Evolutionary conservation across 2,329 filamentous ascomycete genomes (phyloP).

Genomic region (Sporothrix brunneoviolacea): DNA sequence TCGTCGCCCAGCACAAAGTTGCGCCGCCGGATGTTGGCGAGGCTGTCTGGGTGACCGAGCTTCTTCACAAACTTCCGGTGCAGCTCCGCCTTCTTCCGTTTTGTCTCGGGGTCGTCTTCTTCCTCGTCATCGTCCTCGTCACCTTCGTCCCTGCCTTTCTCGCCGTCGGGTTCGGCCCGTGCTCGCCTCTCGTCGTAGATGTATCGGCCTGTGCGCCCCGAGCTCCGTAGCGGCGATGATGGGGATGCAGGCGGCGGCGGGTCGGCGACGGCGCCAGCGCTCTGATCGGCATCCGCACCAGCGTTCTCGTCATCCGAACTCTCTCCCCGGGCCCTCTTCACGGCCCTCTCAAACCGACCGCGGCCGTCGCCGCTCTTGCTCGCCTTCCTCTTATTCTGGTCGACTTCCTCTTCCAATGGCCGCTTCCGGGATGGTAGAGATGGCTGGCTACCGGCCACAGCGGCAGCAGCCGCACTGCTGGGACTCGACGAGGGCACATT

Average conservation of each 20-base stretch:
- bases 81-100: conserved; percentile 53
- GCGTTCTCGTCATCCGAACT: neutral
- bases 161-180: neutral
- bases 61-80: conserved; percentile 86
- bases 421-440: conserved; percentile 39
- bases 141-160: neutral
- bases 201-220: conserved; percentile 10
- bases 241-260: neutral
- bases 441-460: neutral
- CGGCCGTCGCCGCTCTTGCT: neutral
- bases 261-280: neutral
- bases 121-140: conserved; percentile 32
- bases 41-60: conserved; percentile 76
- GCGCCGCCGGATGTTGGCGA: conserved; percentile 58
- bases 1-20: conserved; percentile 45
- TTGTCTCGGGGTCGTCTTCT: conserved; percentile 30
- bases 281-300: neutral
- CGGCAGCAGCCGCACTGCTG: conserved; percentile 14
- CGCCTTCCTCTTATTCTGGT: conserved; percentile 31
- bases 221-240: conserved; percentile 1
- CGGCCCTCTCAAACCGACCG: conserved; percentile 26
- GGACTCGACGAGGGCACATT: conserved; percentile 25
- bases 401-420: conserved; percentile 41
- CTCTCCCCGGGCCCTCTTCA: conserved; percentile 34
- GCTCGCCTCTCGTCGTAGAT: neutral